phyloP scores from a whole-genome alignment of 2,329 filamentous ascomycete species.

The Colletotrichum cuscutae region DNA sequence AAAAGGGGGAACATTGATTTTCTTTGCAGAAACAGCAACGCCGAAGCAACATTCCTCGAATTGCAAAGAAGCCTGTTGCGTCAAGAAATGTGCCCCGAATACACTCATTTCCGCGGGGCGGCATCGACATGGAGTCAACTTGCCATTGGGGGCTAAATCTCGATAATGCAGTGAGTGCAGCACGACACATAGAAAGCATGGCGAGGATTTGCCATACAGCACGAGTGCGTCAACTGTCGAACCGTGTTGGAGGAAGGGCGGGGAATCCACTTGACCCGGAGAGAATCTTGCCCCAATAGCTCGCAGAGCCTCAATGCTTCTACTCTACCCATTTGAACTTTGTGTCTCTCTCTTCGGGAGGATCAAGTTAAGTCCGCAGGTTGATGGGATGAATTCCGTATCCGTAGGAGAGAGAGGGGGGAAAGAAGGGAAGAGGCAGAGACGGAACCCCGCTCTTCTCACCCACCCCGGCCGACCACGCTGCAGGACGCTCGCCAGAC shows the following conservation, averaged over 20 bases:
- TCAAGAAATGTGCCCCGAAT: background rate
- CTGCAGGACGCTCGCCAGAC: background rate
- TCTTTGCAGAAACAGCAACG: background rate
- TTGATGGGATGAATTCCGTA: background rate
- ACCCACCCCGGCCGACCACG: background rate
- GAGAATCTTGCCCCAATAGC: background rate
- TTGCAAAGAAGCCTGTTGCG: background rate
- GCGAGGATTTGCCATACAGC: background rate
- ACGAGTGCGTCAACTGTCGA: background rate
- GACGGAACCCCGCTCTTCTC: conserved; percentile 5
- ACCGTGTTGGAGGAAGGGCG: background rate
- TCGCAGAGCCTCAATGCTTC: conserved; percentile 1
- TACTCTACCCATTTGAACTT: background rate
- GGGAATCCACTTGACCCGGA: background rate
- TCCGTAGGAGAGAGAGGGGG: background rate
- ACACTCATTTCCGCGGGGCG: background rate
- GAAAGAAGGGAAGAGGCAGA: background rate
- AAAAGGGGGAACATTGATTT: background rate
- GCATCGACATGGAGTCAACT: background rate
- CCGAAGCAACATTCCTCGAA: background rate
- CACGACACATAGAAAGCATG: background rate
- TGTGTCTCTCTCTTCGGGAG: background rate
- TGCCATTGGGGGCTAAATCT: background rate
- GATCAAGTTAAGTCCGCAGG: background rate
- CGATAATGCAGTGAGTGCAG: background rate